phyloP scores from a whole-genome alignment of 202 grass and related monocot genomes.

The Schoenoplectus tabernaemontani region DNA sequence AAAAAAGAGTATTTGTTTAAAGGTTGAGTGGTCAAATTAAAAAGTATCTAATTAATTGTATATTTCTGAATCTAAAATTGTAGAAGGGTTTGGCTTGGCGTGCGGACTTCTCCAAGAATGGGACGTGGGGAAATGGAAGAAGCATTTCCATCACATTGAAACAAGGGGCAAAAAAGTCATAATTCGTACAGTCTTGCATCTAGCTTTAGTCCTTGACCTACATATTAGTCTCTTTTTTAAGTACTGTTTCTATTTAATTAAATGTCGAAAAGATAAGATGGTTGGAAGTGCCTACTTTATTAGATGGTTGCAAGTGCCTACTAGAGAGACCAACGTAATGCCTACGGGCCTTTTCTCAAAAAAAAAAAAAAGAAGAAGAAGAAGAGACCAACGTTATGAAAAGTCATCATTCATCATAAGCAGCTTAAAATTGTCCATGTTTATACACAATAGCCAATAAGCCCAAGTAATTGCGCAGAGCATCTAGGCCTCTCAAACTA shows the following conservation, averaged over 20 bases:
- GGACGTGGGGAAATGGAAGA: conserved; percentile 15
- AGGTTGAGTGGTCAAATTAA: conserved; percentile 18
- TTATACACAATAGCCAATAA: too few relatives aligned
- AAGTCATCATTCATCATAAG: too few relatives aligned
- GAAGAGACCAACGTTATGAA: too few relatives aligned
- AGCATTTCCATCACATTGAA: neutral
- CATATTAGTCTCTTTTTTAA: neutral
- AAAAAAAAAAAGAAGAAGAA: too few relatives aligned
- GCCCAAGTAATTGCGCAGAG: neutral
- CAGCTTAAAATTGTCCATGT: neutral
- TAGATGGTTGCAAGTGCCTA: too few relatives aligned
- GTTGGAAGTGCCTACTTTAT: neutral
- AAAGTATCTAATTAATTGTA: conserved; percentile 29
- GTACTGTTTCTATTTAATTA: conserved; percentile 2
- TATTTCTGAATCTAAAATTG: conserved; percentile 22
- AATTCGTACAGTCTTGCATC: neutral
- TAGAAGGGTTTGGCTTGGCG: conserved; percentile 45
- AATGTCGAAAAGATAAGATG: neutral
- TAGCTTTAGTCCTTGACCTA: neutral
- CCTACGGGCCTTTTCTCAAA: too few relatives aligned
- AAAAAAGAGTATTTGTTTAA: neutral
- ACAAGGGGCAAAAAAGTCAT: neutral
- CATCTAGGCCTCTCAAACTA: neutral
- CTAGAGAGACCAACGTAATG: too few relatives aligned
- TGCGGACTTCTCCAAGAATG: conserved; percentile 38